Evolutionary conservation across 164 flowering plant genomes (phyloP).

Genomic region (Warburgia ugandensis): DNA sequence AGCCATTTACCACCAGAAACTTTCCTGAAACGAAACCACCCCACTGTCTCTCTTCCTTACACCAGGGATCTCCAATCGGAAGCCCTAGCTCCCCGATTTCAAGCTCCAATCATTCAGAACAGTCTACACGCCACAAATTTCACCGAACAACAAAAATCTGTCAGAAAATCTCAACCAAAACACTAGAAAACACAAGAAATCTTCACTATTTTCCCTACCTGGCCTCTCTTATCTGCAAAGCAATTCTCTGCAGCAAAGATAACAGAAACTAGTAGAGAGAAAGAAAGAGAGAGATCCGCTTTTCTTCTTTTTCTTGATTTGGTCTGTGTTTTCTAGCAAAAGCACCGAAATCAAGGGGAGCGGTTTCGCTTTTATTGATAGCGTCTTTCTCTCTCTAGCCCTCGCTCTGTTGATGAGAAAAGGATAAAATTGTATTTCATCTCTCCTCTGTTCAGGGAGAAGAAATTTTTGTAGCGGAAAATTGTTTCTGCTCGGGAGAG

Average conservation of each 20-base stretch:
- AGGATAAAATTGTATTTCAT: too few species aligned
- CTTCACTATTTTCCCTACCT: too few species aligned
- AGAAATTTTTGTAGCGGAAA: too few species aligned
- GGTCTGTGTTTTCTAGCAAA: not conserved
- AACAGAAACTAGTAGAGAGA: not conserved
- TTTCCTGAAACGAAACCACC: not conserved
- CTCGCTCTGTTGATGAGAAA: too few species aligned
- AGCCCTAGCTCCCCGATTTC: not conserved
- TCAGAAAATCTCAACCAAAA: not conserved
- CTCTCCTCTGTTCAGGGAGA: too few species aligned
- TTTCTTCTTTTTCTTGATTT: not conserved
- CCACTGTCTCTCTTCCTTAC: not conserved
- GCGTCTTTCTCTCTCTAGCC: not conserved
- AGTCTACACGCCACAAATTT: not conserved
- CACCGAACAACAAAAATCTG: not conserved
- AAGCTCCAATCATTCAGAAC: not conserved
- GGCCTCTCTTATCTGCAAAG: too few species aligned
- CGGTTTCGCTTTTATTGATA: not conserved
- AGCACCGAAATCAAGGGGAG: constrained; percentile 20
- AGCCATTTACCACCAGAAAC: constrained; percentile 6
- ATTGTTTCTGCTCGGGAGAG: too few species aligned
- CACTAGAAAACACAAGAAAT: too few species aligned
- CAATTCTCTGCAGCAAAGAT: too few species aligned
- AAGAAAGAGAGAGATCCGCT: not conserved
- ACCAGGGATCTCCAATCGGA: not conserved